phyloP scores from a whole-genome alignment of 1,284 basidiomycete genomes.

The Hemileia vastatrix region DNA sequence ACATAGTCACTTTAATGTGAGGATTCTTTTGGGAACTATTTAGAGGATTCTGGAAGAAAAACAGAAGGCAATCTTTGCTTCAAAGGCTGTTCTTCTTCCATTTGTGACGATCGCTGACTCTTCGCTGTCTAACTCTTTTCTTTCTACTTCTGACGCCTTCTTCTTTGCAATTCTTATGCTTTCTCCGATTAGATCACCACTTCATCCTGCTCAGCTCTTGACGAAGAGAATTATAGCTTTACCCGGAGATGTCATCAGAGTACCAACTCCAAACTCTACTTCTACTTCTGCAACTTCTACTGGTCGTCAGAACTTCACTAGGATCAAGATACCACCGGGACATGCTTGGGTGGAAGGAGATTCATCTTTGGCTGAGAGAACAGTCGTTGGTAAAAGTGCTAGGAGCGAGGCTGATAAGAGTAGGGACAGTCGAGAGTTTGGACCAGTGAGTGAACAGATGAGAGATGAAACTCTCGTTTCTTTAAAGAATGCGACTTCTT shows the following conservation, averaged over 20 bases:
- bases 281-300: neutral
- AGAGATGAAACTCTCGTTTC: too few species aligned
- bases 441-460: too few species aligned
- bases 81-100: too few species aligned
- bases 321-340: slow-evolving; percentile 33
- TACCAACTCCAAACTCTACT: slow-evolving; percentile 12
- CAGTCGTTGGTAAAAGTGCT: neutral
- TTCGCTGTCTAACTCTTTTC: too few species aligned
- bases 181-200: slow-evolving; percentile 26
- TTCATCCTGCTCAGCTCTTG: slow-evolving; percentile 30
- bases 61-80: too few species aligned
- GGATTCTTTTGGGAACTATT: too few species aligned
- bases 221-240: slow-evolving; percentile 37
- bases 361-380: slow-evolving; percentile 26
- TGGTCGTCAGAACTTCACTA: slow-evolving; percentile 20
- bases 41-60: too few species aligned
- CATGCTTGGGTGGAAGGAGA: slow-evolving; percentile 41
- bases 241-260: slow-evolving; percentile 31
- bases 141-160: too few species aligned
- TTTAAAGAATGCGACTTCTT: too few species aligned
- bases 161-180: too few species aligned
- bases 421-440: slow-evolving; percentile 25
- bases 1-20: too few species aligned
- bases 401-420: slow-evolving; percentile 18
- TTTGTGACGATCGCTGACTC: too few species aligned